Base-by-base conservation (phyloP, 352 stramenopile species). In the Aphanomyces euteiches region DNA sequence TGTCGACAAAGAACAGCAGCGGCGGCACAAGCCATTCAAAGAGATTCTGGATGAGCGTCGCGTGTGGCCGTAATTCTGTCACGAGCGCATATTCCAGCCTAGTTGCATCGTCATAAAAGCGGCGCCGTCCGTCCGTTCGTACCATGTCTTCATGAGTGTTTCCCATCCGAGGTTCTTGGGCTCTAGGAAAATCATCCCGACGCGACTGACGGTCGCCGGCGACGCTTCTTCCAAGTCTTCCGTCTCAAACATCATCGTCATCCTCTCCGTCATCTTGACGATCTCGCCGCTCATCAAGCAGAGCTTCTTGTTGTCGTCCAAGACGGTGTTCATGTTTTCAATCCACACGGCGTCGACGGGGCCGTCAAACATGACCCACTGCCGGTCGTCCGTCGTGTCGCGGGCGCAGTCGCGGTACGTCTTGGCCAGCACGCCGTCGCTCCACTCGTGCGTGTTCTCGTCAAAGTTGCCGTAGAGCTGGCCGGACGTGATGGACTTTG, bases 201-300 rank as follows among this genome's bases (percentile, higher is more conserved):
- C 93, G 21, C 93, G 85, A 39, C 89, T 97, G 37, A 98, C 92
- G 0, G 93, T 98, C 13, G 93, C 93, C 5, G 87, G 88, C 0
- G 84, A 94, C 1, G 89, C 89, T 43, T 92, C 85, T 65, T 92
- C 85, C 0, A 98, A 78, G 59, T 98, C 92, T 72, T 97, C 94
- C 0, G 92, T 94, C 73, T 98, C 93, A 69, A 98, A 98, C 74
- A 98, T 97, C 89, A 98, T 98, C n/a, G 84, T 88, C 92, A 98
- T 98, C 7, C 85, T 78, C 17, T 96, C 89, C 7, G 87, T 97
- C 93, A 98, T 98, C 34, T 94, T 95, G 36, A 98, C 93, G 73
- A 98, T 98, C 73, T 98, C 93, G 5, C 93, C 93, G 59, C 85
- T 96, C 90, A 97, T 98, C 6, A 98, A 75, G 50, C 92, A 98